Percentiles rank a stretch among this genome's conserved stretches.
These are phyloP conservation scores for Earliella scabrosa DNA, from an alignment of 1,284 basidiomycete genomes.

Conservation along the genomic window DNA sequence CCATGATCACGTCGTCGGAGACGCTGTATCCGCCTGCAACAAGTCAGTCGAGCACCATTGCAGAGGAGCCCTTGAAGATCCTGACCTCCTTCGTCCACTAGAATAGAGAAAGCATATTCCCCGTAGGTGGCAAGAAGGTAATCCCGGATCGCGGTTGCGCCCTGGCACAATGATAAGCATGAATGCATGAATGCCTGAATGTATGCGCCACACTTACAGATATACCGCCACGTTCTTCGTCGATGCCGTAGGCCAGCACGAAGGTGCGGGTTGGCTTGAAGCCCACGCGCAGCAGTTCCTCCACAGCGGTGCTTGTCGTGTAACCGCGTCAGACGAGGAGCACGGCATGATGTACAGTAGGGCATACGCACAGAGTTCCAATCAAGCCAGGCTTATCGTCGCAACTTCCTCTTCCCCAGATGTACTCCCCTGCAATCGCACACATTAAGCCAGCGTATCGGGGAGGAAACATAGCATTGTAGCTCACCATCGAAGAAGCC, in stretches of 20 bases:
- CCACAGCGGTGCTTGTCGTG: conserved; percentile 49
- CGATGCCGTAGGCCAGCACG: conserved; percentile 69
- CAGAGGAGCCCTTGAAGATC: not conserved
- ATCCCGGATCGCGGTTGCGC: conserved; percentile 52
- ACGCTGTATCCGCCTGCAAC: conserved; percentile 37
- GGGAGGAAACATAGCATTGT: not conserved
- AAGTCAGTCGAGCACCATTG: too few relatives aligned
- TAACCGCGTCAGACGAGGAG: not conserved
- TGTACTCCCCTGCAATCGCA: conserved; percentile 44
- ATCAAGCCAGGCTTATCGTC: conserved; percentile 70
- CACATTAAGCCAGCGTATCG: not conserved
- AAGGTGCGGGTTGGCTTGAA: conserved; percentile 58
- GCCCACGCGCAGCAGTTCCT: conserved; percentile 54
- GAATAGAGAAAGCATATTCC: conserved; percentile 54
- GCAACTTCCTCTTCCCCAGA: conserved; percentile 68
- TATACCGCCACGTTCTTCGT: conserved; percentile 67
- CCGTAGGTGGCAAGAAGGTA: conserved; percentile 57
- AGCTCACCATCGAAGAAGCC: conserved; percentile 38
- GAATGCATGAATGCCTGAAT: too few relatives aligned
- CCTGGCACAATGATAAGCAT: conserved; percentile 35
- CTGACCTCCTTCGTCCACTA: conserved; percentile 56
- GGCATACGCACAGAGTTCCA: conserved; percentile 50
- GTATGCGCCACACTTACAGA: conserved; percentile 39
- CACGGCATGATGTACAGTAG: not conserved
- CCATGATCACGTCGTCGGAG: conserved; percentile 43